Conservation (phyloP, 768 basidiomycete genomes). For the Boletales sp. region DNA sequence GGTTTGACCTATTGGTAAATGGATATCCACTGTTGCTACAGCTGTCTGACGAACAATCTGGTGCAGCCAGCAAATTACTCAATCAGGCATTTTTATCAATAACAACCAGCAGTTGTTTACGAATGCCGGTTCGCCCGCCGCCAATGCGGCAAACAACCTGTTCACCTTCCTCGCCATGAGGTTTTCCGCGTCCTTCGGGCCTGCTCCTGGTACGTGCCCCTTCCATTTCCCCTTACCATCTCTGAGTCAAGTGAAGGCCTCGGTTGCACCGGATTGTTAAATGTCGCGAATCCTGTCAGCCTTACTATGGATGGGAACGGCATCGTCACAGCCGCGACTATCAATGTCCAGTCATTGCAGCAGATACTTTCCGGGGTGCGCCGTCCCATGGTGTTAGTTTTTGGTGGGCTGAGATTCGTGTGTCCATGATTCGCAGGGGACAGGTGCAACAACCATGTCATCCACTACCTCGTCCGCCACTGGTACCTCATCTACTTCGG, state of each 20-base stretch:
- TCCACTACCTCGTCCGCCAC: background rate
- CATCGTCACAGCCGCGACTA: conserved; percentile 23
- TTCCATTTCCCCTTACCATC: background rate
- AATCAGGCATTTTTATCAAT: conserved; percentile 23
- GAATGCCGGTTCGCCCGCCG: conserved; percentile 18
- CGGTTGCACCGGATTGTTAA: conserved; percentile 18
- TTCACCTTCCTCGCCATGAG: conserved; percentile 30
- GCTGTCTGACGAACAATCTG: background rate
- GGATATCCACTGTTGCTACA: too few relatives aligned
- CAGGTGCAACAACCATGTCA: background rate
- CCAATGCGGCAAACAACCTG: conserved; percentile 18
- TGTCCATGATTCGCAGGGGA: background rate
- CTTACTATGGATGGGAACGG: conserved; percentile 26
- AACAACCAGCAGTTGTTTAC: conserved; percentile 18
- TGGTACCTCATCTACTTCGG: background rate
- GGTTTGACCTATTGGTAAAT: conserved; percentile 20
- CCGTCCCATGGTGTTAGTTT: background rate
- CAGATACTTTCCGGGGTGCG: conserved; percentile 14
- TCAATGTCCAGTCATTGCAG: conserved; percentile 18
- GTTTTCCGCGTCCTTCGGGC: conserved; percentile 22
- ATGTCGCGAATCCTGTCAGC: conserved; percentile 19
- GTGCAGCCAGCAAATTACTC: conserved; percentile 19
- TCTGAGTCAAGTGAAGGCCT: conserved; percentile 18
- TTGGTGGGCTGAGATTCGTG: background rate
- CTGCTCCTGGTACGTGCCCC: conserved; percentile 18